phyloP scores from a whole-genome alignment of 805 yeast genomes.

The Suhomyces canberraensis region DNA sequence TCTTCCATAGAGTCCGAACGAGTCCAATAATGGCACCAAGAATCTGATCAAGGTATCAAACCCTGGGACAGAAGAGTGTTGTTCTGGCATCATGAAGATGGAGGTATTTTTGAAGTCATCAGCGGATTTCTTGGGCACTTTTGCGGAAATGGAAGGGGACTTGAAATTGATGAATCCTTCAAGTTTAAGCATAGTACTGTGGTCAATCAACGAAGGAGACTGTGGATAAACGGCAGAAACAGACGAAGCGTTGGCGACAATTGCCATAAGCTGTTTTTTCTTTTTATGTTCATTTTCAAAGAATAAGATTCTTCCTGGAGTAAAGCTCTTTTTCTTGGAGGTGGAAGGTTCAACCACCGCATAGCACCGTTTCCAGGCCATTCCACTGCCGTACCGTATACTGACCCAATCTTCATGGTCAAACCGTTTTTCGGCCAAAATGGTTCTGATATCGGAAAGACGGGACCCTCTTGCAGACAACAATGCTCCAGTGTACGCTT shows the following conservation, averaged over 20 bases:
- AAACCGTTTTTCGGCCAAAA: constrained; percentile 80
- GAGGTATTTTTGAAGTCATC: constrained; percentile 41
- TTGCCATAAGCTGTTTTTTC: constrained; percentile 75
- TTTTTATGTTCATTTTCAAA: constrained; percentile 78
- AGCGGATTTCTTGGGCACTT: constrained; percentile 26
- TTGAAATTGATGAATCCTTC: constrained; percentile 73
- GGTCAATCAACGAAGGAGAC: constrained; percentile 74
- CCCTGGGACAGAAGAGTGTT: constrained; percentile 45
- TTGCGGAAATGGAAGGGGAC: constrained; percentile 36
- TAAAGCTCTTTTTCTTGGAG: constrained; percentile 44
- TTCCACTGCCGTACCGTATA: constrained; percentile 93
- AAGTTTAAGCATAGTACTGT: constrained; percentile 81
- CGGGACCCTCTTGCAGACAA: constrained; percentile 87
- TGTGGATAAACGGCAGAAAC: constrained; percentile 93
- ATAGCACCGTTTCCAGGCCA: constrained; percentile 96
- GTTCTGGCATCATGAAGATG: constrained; percentile 44
- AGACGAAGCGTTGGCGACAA: constrained; percentile 62
- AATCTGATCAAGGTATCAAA: constrained; percentile 47
- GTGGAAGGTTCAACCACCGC: constrained; percentile 79
- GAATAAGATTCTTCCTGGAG: constrained; percentile 69
- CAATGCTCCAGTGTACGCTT: constrained; percentile 94
- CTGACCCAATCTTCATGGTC: constrained; percentile 92
- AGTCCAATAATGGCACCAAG: constrained; percentile 38
- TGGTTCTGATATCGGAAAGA: constrained; percentile 79
- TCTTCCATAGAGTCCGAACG: constrained; percentile 46